Evolutionary conservation across 1,139 yeast genomes (phyloP), one percentile per base, ranked within the genome.

Genomic region (Candida tropicalis): DNA sequence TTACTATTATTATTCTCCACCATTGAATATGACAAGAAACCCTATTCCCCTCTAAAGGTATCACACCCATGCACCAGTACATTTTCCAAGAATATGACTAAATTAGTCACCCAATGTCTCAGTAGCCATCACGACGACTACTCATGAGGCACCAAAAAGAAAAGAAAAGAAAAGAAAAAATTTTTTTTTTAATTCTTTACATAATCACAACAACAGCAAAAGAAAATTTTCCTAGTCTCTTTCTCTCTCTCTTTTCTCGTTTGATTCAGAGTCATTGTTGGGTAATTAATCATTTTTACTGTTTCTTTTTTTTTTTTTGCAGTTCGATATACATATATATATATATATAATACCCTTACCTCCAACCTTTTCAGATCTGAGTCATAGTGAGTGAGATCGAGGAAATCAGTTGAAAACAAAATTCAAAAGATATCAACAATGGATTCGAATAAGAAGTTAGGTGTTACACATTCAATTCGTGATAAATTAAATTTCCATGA

Each of bases 391-490:
- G 13, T 28, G 20, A 20, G 18, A 20, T 4, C 18, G 5, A n/a
- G 13, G 20, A 28, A 28, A 7, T 16, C 17, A 16, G 11, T 5
- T 39, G 9, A 15, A 17, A 17, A 9, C 26, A 26, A 13, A 18
- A 12, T n/a, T 29, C 11, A 11, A 9, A n/a, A 4, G n/a, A 29
- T 10, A 10, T 11, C 15, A 33, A 23, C 15, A 13, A 40, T 40
- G 35, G 38, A 34, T 20, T 38, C 35, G 11, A 42, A 39, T 22
- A 55, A 52, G 37, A 49, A 58, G 40, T 39, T 57, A 23, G 97
- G 96, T 3, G 82, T 91, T 7, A 93, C 99, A 1, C 86, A 84
- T 54, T 69, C 82, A 17, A 88, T 91, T 31, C 75, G 99, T 40
- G 73, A 76, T 41, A 83, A 79, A 55, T 74, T 93, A 44, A 78